Evolutionary conservation across 371 early-diverging fungal species (phyloP).

Genomic region (Lichtheimia ornata): DNA sequence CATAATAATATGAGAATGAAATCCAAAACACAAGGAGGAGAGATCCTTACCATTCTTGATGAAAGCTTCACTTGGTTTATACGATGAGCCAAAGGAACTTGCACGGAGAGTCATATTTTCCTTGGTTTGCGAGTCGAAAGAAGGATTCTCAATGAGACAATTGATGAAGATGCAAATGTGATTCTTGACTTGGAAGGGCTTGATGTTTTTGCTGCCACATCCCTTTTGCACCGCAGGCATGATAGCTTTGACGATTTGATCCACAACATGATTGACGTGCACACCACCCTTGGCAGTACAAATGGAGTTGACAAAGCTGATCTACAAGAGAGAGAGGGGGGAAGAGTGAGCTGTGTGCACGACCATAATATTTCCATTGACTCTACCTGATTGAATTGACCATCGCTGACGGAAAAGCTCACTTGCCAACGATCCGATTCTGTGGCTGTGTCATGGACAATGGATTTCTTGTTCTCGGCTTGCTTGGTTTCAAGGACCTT

Average conservation of each 20-base stretch:
- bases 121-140: slow-evolving; percentile 99
- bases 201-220: slow-evolving; percentile 75
- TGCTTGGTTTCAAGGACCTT: slow-evolving; percentile 46
- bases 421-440: slow-evolving; percentile 96
- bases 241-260: slow-evolving; percentile 86
- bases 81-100: slow-evolving; percentile 90
- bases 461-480: slow-evolving; percentile 39
- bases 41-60: slow-evolving; percentile 63
- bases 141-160: slow-evolving; percentile 96
- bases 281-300: slow-evolving; percentile 98
- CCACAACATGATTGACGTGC: slow-evolving; percentile 91
- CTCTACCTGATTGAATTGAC: slow-evolving; percentile 93
- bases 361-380: too few relatives aligned
- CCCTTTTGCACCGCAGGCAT: slow-evolving; percentile 81
- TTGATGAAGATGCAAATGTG: slow-evolving; percentile 98
- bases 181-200: slow-evolving; percentile 89
- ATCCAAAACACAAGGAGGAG: neutral
- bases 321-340: slow-evolving; percentile 28
- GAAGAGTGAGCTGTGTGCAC: neutral
- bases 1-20: neutral
- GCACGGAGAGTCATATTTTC: slow-evolving; percentile 94
- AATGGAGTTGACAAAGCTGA: slow-evolving; percentile 98
- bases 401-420: slow-evolving; percentile 90
- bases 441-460: slow-evolving; percentile 25
- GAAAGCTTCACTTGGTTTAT: slow-evolving; percentile 82